phyloP scores from a whole-genome alignment of 106 monocot genomes.

The Gastrodia elata region DNA sequence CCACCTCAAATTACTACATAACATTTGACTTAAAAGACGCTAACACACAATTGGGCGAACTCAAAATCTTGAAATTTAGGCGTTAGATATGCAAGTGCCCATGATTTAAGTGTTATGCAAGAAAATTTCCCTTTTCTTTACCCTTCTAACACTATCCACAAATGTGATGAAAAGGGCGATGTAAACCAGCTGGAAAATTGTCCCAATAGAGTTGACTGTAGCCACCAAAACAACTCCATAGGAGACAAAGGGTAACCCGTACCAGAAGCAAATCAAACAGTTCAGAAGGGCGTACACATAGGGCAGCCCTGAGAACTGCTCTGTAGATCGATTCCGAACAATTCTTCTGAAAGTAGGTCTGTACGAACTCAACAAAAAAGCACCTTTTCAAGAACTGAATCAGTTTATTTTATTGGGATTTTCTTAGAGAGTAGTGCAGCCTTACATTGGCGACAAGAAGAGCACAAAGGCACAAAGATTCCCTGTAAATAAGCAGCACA shows the following conservation, averaged over 20 bases:
- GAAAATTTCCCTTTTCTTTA: too few relatives aligned
- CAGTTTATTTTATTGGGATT: neutral
- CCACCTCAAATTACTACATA: too few relatives aligned
- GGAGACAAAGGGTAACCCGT: conserved; percentile 76
- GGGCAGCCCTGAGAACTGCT: conserved; percentile 50
- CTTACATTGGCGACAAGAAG: conserved; percentile 91
- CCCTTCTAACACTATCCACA: conserved; percentile 44
- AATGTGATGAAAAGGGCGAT: conserved; percentile 49
- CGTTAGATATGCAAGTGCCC: too few relatives aligned
- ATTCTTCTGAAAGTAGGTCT: conserved; percentile 80
- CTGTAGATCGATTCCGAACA: conserved; percentile 57
- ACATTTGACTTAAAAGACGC: too few relatives aligned
- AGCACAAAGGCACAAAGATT: conserved; percentile 82
- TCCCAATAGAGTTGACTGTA: conserved; percentile 88
- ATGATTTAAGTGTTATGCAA: too few relatives aligned
- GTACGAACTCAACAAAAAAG: neutral
- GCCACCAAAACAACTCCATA: conserved; percentile 63
- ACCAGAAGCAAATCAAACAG: conserved; percentile 81
- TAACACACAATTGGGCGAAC: too few relatives aligned
- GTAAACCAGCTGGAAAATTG: conserved; percentile 72
- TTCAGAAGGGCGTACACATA: conserved; percentile 20
- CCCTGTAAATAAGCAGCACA: conserved; percentile 41
- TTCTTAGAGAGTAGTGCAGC: neutral
- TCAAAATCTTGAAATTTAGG: too few relatives aligned
- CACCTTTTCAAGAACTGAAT: neutral